phyloP scores from a whole-genome alignment of 176 grass and related monocot species.

The Aegilops umbellulata region DNA sequence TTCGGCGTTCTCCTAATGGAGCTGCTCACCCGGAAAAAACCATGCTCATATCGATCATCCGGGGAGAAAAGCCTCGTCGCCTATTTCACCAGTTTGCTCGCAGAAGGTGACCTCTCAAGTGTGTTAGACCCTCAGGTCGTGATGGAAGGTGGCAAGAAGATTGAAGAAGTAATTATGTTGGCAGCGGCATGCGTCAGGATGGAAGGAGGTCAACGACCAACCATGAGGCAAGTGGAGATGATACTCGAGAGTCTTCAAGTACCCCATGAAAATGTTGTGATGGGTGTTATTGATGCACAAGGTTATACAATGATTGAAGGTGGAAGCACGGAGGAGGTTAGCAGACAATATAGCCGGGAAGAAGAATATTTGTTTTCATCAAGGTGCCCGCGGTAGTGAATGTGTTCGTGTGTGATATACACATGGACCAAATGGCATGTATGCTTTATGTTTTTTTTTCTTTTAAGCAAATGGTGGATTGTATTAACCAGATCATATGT shows the following conservation, averaged over 20 bases:
- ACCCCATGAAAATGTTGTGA: neutral
- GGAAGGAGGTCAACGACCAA: slow-evolving; percentile 23
- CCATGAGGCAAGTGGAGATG: slow-evolving; percentile 32
- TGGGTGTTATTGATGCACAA: neutral
- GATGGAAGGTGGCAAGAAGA: slow-evolving; percentile 7
- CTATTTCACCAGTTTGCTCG: neutral
- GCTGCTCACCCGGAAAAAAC: slow-evolving; percentile 39
- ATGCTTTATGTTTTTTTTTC: neutral
- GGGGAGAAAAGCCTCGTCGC: neutral
- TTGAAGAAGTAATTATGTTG: slow-evolving; percentile 17
- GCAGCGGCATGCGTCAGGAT: slow-evolving; percentile 17
- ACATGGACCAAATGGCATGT: neutral
- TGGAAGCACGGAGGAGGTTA: neutral
- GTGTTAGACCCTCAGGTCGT: neutral
- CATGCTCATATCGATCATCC: slow-evolving; percentile 21
- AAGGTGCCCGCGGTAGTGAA: neutral
- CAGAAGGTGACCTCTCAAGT: neutral
- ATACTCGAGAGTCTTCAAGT: neutral
- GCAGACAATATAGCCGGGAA: neutral
- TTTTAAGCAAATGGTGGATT: neutral
- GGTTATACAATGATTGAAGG: neutral
- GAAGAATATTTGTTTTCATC: slow-evolving; percentile 16
- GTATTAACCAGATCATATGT: neutral
- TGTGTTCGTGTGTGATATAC: neutral
- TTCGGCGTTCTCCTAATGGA: slow-evolving; percentile 60